phyloP scores from a whole-genome alignment of 2,329 filamentous ascomycete species.

The Aotearoamyces nothofagi region DNA sequence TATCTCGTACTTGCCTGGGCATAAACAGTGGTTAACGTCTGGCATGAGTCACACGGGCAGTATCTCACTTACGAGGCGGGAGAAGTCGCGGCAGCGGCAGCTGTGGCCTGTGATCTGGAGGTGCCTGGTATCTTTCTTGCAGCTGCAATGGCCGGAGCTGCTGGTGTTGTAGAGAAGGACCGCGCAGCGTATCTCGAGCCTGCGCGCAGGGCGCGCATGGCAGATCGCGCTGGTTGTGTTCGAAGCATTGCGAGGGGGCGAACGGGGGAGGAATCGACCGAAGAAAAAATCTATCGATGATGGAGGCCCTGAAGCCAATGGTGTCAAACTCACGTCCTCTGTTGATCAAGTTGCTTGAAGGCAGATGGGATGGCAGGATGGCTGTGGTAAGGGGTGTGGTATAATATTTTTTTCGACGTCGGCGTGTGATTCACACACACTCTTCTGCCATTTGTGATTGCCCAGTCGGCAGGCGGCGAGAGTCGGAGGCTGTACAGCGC shows the following conservation, averaged over 20 bases:
- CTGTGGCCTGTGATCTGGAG: slow-evolving; percentile 33
- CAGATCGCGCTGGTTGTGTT: slow-evolving; percentile 30
- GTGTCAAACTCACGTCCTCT: no score
- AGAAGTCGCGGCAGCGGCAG: slow-evolving; percentile 29
- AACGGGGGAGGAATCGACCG: no score
- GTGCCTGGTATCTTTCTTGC: slow-evolving; percentile 24
- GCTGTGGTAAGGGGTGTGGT: no score
- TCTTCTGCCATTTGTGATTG: no score
- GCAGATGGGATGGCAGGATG: no score
- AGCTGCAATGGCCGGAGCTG: slow-evolving; percentile 15
- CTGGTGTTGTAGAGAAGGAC: slow-evolving; percentile 27
- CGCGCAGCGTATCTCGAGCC: slow-evolving; percentile 15
- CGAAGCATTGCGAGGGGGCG: slow-evolving; percentile 32
- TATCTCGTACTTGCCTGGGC: slow-evolving; percentile 36
- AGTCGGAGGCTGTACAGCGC: no score
- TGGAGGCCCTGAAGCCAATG: no score
- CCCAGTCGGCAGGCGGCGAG: no score
- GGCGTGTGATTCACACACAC: no score
- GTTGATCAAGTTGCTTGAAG: no score
- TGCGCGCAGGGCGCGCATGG: slow-evolving; percentile 26
- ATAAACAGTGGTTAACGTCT: slow-evolving; percentile 15
- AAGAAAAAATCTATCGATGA: no score
- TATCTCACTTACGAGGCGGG: slow-evolving; percentile 9
- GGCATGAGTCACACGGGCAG: slow-evolving; percentile 5
- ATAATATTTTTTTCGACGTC: no score